Evolutionary conservation across 768 basidiomycete genomes (phyloP).

Genomic region (Kwoniella pini): DNA sequence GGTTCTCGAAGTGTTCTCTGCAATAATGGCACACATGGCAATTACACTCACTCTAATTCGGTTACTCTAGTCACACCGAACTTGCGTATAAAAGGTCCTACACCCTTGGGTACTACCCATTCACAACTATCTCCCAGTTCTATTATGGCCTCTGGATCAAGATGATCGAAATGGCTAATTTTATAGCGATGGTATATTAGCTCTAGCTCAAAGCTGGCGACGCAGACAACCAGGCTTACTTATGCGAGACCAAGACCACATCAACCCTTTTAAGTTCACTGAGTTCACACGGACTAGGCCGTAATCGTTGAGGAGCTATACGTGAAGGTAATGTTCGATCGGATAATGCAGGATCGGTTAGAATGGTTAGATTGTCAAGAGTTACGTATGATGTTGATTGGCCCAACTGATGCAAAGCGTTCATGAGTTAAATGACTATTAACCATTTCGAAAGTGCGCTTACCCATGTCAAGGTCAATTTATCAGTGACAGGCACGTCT

Average conservation of each 20-base stretch:
- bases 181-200: neutral
- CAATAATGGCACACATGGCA: no score
- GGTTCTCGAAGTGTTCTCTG: no score
- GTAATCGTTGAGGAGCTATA: conserved; percentile 48
- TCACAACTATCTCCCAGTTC: conserved; percentile 49
- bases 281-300: conserved; percentile 49
- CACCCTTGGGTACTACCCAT: conserved; percentile 54
- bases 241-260: conserved; percentile 53
- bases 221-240: conserved; percentile 35
- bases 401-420: conserved; percentile 41
- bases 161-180: conserved; percentile 54
- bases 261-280: conserved; percentile 47
- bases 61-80: conserved; percentile 47
- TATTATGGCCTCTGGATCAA: conserved; percentile 47
- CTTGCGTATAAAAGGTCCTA: conserved; percentile 40
- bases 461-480: conserved; percentile 42
- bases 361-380: conserved; percentile 47
- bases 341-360: conserved; percentile 54
- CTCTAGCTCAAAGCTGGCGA: neutral
- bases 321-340: conserved; percentile 44
- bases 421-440: neutral
- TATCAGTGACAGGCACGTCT: conserved; percentile 31
- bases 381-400: conserved; percentile 54
- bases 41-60: conserved; percentile 49
- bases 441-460: conserved; percentile 3